Base-by-base conservation (phyloP, 768 basidiomycete species). In the Suillus cothurnatus region DNA sequence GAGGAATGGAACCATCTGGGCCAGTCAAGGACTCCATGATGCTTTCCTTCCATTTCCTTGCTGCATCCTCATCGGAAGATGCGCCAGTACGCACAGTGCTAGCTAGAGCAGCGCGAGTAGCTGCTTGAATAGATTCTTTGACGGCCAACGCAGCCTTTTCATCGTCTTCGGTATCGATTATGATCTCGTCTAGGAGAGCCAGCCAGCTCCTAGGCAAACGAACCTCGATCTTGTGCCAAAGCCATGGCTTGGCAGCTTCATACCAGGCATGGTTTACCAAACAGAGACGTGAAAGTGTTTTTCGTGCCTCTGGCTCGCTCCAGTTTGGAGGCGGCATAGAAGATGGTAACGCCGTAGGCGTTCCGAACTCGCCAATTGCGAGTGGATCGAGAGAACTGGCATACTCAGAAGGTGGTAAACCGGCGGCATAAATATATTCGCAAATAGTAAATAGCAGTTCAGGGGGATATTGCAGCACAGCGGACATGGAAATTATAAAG, bases 121-220 rank as follows among this genome's bases (percentile, higher is more conserved):
- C 92, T 3, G 85, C 87, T 62, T 85, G 82, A 70, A 94, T 88
- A 38, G 90, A 88, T 57, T 83, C 78, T 19, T 83, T 88, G 80
- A 93, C 87, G 15, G 90, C 83, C 62, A 79, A 76, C 17, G 87
- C 88, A 14, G 90, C 81, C 3, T 87, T 83, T 68, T 89, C 86
- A 63, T 88, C 87, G 47, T 86, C 86, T 63, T 90, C 90, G 21
- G 86, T 88, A 76, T 89, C 91, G 1, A 2, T 50, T 17, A 89
- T 84, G 39, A 95, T 86, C 70, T 92, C 88, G 50, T 93, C 91
- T 19, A 94, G 84, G 50, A 95, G 82, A 12, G 91, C 81, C 17
- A 95, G 86, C 92, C 93, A 95, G 68, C 85, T 88, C n/a, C 88
- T 85, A 12, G 93, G 93, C 6, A 94, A 84, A 6, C 92, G 86